Conservation (phyloP, 371 early-diverging fungal species). For the Saksenaea vasiformis region DNA sequence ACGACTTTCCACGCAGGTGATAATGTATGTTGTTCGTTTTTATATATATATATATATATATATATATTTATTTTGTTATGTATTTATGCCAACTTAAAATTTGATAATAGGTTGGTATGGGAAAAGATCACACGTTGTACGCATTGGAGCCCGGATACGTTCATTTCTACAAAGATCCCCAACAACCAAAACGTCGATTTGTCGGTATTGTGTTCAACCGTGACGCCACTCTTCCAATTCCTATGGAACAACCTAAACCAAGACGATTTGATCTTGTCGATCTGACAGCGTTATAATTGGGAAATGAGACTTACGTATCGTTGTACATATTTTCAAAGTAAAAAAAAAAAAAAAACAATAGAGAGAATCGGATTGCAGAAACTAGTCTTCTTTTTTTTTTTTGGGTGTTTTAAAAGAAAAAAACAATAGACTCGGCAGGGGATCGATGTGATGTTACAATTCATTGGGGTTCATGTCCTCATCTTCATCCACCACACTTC, state of each 20-base stretch:
- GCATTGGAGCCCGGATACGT: constrained; percentile 87
- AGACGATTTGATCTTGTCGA: constrained; percentile 77
- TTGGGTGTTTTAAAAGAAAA: not conserved
- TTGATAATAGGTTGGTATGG: constrained; percentile 74
- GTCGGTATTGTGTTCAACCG: constrained; percentile 78
- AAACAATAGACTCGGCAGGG: not conserved
- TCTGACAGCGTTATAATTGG: constrained; percentile 42
- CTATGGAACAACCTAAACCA: constrained; percentile 64
- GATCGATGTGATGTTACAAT: not conserved
- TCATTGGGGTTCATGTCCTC: not conserved
- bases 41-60: not conserved
- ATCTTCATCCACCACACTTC: constrained; percentile 1
- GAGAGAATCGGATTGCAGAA: not conserved
- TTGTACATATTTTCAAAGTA: constrained; percentile 9
- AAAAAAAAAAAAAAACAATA: not conserved
- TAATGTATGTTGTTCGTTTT: constrained; percentile 56
- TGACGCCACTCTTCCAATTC: constrained; percentile 68
- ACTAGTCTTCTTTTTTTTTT: too few relatives aligned
- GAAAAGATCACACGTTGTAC: constrained; percentile 91
- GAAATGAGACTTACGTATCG: not conserved
- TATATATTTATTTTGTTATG: not conserved
- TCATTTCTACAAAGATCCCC: constrained; percentile 77
- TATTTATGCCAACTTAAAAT: not conserved
- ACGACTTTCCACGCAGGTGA: constrained; percentile 89
- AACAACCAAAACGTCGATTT: constrained; percentile 69